Base-by-base conservation (phyloP, 768 basidiomycete genomes). In the Boletus barrowsii region DNA sequence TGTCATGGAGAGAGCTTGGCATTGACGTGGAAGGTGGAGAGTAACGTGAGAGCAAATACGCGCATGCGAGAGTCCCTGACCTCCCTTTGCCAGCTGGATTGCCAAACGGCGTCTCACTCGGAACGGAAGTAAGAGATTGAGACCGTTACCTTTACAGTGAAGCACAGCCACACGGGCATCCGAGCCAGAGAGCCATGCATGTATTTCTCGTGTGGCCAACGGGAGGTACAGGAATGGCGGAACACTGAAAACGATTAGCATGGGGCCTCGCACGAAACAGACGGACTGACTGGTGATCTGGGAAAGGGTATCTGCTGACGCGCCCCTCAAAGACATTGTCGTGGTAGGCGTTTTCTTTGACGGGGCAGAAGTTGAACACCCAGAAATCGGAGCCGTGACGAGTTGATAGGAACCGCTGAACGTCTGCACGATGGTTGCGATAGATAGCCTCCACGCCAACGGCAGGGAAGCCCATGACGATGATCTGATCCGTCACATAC, bases 291-390 rank as follows among this genome's bases (percentile, higher is more conserved):
- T 93, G 89, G 66, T 95, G 93, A 65, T 95, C 93, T 20, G 93
- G 93, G 65, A 91, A 93, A 0, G 93, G 93, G 64, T 88, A 93
- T 48, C 92, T 75, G 61, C 87, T 90, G 17, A 93, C 87, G 40
- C 89, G 76, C 9, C 85, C 83, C 13, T 80, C 79, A 65, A 94
- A 94, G 36, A 85, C 72, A 43, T 72, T 71, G 3, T 85, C 73
- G 4, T 84, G 80, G 68, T 96, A 96, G 7, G 83, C 79, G 65
- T 94, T 94, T 69, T 94, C 93, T 57, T 75, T 77, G 9, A 86
- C 62, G 0, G 92, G 91, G 59, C 92, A 94, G 55, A 94, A 84
- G 68, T 96, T 94, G 78, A 90, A 93, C 10, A 94, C 82, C 86
- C 90, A 89, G 66, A 83, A 94, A 62, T 90, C 84, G 62, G 83